A percentile compares a stretch with the other conserved stretches of the same genome.
Evolutionary conservation across 768 basidiomycete genomes (phyloP).

Genomic region (Pleurotus platypus): DNA sequence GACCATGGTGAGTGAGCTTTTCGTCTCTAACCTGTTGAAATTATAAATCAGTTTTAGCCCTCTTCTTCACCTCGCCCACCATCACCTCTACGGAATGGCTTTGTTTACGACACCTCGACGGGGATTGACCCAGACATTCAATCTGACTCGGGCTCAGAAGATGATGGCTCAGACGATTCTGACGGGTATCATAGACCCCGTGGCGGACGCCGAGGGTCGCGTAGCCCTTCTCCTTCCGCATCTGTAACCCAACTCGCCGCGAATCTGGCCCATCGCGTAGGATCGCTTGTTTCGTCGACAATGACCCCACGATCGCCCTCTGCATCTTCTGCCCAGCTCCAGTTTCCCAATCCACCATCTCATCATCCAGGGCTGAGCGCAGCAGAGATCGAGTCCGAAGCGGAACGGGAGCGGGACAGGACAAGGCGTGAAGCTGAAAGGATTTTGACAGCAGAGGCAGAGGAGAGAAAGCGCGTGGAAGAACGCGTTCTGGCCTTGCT

Average conservation of each 20-base stretch:
- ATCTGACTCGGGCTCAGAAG: conserved; percentile 7
- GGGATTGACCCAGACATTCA: conserved; percentile 36
- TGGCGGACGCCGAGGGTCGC: conserved; percentile 31
- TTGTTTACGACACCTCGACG: conserved; percentile 52
- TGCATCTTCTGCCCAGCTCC: conserved; percentile 1
- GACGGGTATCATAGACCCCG: conserved; percentile 41
- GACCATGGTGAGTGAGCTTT: neutral
- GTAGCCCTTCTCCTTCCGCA: conserved; percentile 52
- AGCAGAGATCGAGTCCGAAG: conserved; percentile 80
- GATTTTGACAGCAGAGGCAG: conserved; percentile 69
- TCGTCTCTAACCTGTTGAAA: too few relatives aligned
- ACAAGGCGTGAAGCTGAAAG: conserved; percentile 76
- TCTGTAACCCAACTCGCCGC: conserved; percentile 74
- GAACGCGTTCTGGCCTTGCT: conserved; percentile 78
- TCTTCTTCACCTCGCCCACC: conserved; percentile 40
- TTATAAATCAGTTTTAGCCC: neutral
- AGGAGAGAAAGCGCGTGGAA: conserved; percentile 65
- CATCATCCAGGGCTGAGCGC: conserved; percentile 27
- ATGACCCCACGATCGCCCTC: conserved; percentile 34
- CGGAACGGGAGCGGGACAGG: conserved; percentile 70
- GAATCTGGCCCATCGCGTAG: conserved; percentile 73
- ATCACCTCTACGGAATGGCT: conserved; percentile 70
- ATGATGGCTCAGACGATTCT: conserved; percentile 30
- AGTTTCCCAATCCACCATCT: conserved; percentile 37
- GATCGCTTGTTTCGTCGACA: conserved; percentile 57